Evolutionary conservation across 2,329 filamentous ascomycete genomes (phyloP).

Genomic region (Aspergillus costaricaensis): DNA sequence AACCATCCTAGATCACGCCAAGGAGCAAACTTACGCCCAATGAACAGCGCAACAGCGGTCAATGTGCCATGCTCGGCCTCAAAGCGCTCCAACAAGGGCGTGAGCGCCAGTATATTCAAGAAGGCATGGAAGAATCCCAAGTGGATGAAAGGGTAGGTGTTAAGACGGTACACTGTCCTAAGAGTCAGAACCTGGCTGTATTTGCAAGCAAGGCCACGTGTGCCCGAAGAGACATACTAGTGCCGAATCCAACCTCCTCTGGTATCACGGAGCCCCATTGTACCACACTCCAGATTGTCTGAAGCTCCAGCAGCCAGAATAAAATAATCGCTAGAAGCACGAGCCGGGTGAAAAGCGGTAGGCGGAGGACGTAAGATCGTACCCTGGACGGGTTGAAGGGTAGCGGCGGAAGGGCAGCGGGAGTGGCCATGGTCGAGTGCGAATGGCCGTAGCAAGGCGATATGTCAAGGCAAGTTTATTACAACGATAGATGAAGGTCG

Average conservation of each 20-base stretch:
- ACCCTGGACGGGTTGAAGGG: conserved; percentile 72
- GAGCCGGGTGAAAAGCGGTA: conserved; percentile 83
- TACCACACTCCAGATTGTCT: conserved; percentile 69
- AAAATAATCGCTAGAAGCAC: conserved; percentile 66
- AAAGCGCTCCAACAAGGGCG: conserved; percentile 89
- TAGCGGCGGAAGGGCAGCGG: conserved; percentile 52
- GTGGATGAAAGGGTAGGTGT: conserved; percentile 89
- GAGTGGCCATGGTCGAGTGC: conserved; percentile 44
- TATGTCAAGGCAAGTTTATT: background rate
- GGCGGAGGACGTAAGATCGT: conserved; percentile 76
- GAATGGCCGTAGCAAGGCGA: background rate
- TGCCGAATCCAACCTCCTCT: conserved; percentile 68
- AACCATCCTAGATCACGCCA: background rate
- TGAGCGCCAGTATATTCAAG: conserved; percentile 76
- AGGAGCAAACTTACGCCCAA: conserved; percentile 72
- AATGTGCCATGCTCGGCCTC: conserved; percentile 90
- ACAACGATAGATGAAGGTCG: background rate
- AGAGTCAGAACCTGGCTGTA: conserved; percentile 9
- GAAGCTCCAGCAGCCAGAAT: conserved; percentile 70
- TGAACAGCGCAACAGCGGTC: conserved; percentile 81
- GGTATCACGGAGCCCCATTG: conserved; percentile 81
- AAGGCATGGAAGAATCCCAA: conserved; percentile 75
- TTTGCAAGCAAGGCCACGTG: background rate
- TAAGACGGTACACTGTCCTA: conserved; percentile 80
- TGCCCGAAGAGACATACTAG: conserved; percentile 58